These are phyloP conservation scores for Saxophila tyrrhenica DNA, from an alignment of 495 filamentous ascomycete species.

Conservation along the genomic window DNA sequence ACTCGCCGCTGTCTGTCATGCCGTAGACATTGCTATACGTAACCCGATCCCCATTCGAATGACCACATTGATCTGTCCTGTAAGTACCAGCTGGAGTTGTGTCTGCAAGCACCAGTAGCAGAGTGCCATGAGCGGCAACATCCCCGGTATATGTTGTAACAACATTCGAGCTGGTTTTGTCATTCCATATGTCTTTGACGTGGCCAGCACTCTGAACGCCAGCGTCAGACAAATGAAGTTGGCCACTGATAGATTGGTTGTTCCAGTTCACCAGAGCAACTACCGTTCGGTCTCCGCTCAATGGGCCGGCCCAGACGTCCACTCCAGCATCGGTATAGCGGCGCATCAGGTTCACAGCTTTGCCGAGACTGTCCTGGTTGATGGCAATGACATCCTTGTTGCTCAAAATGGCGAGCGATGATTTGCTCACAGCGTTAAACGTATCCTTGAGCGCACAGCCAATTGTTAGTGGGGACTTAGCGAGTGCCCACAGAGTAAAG, in stretches of 20 bases:
- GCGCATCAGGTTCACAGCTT: conserved; percentile 15
- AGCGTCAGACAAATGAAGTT: conserved; percentile 32
- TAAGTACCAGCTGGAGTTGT: conserved; percentile 26
- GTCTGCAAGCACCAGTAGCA: conserved; percentile 33
- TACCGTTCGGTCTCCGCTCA: conserved; percentile 32
- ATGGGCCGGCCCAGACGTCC: conserved; percentile 40
- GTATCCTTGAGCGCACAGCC: conserved; percentile 2
- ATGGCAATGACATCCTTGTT: conserved; percentile 7
- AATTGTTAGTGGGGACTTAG: conserved; percentile 8
- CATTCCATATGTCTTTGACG: conserved; percentile 37
- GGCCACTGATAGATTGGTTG: conserved; percentile 30
- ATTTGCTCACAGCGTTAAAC: neutral
- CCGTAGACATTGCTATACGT: conserved; percentile 32
- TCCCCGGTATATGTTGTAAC: conserved; percentile 31
- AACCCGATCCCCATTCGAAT: conserved; percentile 2
- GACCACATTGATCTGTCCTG: conserved; percentile 4
- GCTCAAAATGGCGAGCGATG: conserved; percentile 1
- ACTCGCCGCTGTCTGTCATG: conserved; percentile 27
- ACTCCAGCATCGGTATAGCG: conserved; percentile 35
- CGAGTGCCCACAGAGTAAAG: conserved; percentile 11
- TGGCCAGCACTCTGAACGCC: conserved; percentile 32
- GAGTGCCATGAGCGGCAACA: conserved; percentile 35
- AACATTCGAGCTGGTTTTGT: conserved; percentile 22
- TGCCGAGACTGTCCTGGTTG: conserved; percentile 8
- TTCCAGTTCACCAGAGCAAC: conserved; percentile 38